Evolutionary conservation across 805 yeast genomes (phyloP).

Genomic region (Candida sakaeoensis): DNA sequence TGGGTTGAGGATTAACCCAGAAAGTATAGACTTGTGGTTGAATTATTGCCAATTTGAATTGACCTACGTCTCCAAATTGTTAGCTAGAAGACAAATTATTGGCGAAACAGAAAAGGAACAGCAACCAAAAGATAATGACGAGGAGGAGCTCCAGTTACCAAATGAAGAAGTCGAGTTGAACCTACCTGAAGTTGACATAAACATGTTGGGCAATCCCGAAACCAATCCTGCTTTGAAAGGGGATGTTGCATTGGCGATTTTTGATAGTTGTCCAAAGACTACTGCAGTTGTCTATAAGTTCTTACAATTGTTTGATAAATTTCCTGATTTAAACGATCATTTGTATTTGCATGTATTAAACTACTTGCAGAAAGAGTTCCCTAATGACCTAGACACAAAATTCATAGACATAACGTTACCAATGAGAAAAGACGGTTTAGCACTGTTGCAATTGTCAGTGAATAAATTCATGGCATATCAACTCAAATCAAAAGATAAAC

Average conservation of each 20-base stretch:
- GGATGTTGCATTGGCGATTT: constrained; percentile 43
- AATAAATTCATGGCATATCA: constrained; percentile 66
- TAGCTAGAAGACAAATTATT: constrained; percentile 78
- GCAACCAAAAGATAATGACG: constrained; percentile 45
- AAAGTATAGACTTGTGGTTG: constrained; percentile 69
- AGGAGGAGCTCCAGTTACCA: constrained; percentile 46
- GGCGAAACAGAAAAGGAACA: constrained; percentile 61
- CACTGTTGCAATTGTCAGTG: constrained; percentile 62
- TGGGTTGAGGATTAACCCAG: constrained; percentile 79
- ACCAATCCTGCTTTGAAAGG: constrained; percentile 68
- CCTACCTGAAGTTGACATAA: constrained; percentile 84
- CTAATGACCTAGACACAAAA: constrained; percentile 38
- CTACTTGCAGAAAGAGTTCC: constrained; percentile 43
- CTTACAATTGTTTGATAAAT: constrained; percentile 62
- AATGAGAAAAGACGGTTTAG: constrained; percentile 59
- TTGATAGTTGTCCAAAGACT: constrained; percentile 31
- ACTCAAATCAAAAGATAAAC: constrained; percentile 30
- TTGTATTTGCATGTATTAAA: constrained; percentile 62
- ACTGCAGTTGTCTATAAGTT: constrained; percentile 37
- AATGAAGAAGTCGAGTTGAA: constrained; percentile 49
- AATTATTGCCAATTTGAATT: constrained; percentile 87
- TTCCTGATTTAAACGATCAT: constrained; percentile 62
- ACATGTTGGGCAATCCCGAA: constrained; percentile 81
- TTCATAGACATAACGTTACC: constrained; percentile 62
- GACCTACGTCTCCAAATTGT: constrained; percentile 75